Evolutionary conservation across 2,329 filamentous ascomycete genomes (phyloP), one percentile per base, ranked within the genome.

Genomic region (Huntiella abstrusa): DNA sequence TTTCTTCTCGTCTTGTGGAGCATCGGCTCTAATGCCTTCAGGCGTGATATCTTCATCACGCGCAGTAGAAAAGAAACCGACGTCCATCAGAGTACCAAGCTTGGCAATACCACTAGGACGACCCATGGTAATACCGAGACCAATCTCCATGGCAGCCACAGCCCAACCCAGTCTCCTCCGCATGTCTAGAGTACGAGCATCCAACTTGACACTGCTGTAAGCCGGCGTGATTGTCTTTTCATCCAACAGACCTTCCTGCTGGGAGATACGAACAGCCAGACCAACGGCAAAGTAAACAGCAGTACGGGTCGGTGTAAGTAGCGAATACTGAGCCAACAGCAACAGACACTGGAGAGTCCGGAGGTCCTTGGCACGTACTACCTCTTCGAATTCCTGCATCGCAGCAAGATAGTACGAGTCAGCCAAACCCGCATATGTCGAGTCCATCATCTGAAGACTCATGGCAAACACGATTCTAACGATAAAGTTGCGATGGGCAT

Each of bases 401-500:
- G 88, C 88, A 17, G 87, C 83, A 16, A 95, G 70, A 57, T 95
- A 96, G 63, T 93, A 96, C 58, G 85, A 87, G 61, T 96, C 88
- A 28, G 91, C 88, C 22, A 96, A 67, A 17, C 87, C 87, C n/a
- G 87, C 86, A 60, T 91, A 96, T 53, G 83, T 78, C 0, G 80
- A 75, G 57, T 87, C 84, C 55, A 95, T 70, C 60, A 92, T 94
- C 61, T 96, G 88, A 61, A 96, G 73, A 59, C 85, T 88, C 56
- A 95, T 93, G 28, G 91, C 88, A 56, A 96, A 77, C 45, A 95
- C 84, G 75, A 96, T 87, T 49, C 84, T 79, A 43, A 92, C 66
- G 39, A 88, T 74, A 55, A 95, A 96, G 55, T 91, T 86, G 57
- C 87, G 79, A 59, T 87, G 88, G 0, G 85, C 70, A 54, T 93